A percentile compares a stretch with the other conserved stretches of the same genome.
phyloP scores from a whole-genome alignment of 73 alveolate species.

The Vitrella brassicaformis region DNA sequence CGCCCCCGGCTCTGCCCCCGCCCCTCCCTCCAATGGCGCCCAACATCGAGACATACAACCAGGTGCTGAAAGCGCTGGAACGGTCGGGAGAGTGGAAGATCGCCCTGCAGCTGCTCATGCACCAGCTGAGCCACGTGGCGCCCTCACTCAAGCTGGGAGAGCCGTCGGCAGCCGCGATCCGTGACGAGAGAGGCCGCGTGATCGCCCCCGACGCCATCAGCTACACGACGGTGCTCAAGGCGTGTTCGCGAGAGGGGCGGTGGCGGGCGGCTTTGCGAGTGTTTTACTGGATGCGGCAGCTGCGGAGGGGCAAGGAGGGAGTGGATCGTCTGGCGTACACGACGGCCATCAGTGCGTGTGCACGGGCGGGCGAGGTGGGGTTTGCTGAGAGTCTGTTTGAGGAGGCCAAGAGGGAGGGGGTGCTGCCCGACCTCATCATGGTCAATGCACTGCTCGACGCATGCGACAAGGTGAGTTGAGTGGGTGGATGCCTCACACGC shows the following conservation, averaged over 20 bases:
- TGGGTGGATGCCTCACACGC: no score
- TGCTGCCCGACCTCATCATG: background rate
- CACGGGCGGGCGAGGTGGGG: background rate
- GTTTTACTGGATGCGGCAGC: background rate
- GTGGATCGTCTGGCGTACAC: background rate
- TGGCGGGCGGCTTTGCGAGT: background rate
- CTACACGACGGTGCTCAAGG: background rate
- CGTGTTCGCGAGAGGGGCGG: background rate
- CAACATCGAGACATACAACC: no score
- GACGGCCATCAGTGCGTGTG: background rate
- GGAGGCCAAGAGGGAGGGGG: background rate
- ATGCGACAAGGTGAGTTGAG: no score
- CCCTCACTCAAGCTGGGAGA: no score
- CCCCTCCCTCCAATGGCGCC: no score
- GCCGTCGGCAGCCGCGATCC: no score
- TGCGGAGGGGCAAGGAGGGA: background rate
- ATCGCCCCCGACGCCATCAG: conserved; percentile 1
- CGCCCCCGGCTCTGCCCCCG: no score
- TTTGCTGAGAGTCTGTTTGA: background rate
- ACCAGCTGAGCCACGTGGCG: no score
- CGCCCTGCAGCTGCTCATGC: no score
- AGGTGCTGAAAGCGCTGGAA: no score
- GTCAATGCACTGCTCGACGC: background rate
- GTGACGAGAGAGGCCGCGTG: no score
- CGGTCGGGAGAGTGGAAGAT: no score